These are phyloP conservation scores for Pseudomonodictys pantanalensis DNA, from an alignment of 495 filamentous ascomycete genomes.

Conservation along the genomic window DNA sequence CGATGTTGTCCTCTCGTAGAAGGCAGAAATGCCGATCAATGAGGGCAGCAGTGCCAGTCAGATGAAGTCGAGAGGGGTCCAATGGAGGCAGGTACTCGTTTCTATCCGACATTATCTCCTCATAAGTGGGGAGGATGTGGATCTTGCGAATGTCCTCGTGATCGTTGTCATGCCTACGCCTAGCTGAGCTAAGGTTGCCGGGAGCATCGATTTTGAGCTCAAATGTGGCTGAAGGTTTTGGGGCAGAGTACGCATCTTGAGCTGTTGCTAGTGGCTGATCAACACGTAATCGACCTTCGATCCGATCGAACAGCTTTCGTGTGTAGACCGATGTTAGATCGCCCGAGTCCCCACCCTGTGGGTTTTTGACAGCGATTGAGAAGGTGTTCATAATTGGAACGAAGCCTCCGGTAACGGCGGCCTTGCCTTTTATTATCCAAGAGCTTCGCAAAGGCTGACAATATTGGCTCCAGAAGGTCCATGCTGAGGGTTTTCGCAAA, in stretches of 20 bases:
- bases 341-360: no score
- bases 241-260: background rate
- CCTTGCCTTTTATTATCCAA: no score
- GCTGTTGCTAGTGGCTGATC: background rate
- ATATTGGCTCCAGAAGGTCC: constrained; percentile 56
- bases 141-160: constrained; percentile 58
- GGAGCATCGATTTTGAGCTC: constrained; percentile 36
- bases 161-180: constrained; percentile 68
- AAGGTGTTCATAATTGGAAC: no score
- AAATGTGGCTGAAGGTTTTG: constrained; percentile 3
- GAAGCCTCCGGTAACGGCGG: no score
- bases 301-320: no score
- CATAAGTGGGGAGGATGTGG: constrained; percentile 58
- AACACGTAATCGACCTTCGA: background rate
- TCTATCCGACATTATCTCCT: constrained; percentile 55
- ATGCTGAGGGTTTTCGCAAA: constrained; percentile 63
- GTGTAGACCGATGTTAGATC: no score
- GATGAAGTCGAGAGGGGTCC: constrained; percentile 54
- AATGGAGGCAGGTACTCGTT: constrained; percentile 60
- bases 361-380: no score
- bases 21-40: constrained; percentile 71
- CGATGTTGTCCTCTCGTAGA: constrained; percentile 63
- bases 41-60: constrained; percentile 56
- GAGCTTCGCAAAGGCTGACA: no score
- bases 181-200: constrained; percentile 51